A percentile compares a stretch with the other conserved stretches of the same genome.
phyloP scores from a whole-genome alignment of 2,329 filamentous ascomycete genomes.

The Penicillium sp. region DNA sequence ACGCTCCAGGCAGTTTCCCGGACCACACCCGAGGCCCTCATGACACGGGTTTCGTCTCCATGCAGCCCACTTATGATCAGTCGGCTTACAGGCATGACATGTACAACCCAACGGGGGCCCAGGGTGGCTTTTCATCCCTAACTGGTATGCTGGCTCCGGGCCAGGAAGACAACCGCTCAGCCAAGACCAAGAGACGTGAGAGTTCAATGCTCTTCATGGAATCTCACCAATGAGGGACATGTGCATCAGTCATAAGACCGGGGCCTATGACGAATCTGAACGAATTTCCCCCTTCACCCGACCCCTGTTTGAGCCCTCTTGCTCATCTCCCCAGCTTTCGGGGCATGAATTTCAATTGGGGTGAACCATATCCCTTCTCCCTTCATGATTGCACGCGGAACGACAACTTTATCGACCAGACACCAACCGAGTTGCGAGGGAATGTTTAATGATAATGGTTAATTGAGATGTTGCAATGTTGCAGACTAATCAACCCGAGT shows the following conservation, averaged over 20 bases:
- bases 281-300: too few relatives aligned
- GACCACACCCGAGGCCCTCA: slow-evolving; percentile 30
- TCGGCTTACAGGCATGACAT: slow-evolving; percentile 26
- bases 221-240: slow-evolving; percentile 5
- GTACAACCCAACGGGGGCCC: slow-evolving; percentile 21
- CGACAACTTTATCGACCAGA: slow-evolving; percentile 26
- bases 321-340: too few relatives aligned
- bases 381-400: slow-evolving; percentile 16
- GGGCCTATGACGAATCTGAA: too few relatives aligned
- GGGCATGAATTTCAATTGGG: too few relatives aligned
- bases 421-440: slow-evolving; percentile 16
- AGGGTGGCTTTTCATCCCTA: slow-evolving; percentile 24
- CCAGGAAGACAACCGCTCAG: slow-evolving; percentile 30
- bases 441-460: slow-evolving; percentile 35
- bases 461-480: slow-evolving; percentile 22
- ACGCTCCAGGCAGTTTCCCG: slow-evolving; percentile 21
- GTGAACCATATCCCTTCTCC: slow-evolving; percentile 10
- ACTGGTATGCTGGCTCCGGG: slow-evolving; percentile 40
- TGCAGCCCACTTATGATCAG: slow-evolving; percentile 48
- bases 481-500: slow-evolving; percentile 4
- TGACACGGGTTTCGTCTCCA: slow-evolving; percentile 49
- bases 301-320: too few relatives aligned
- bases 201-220: slow-evolving; percentile 47
- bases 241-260: too few relatives aligned
- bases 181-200: slow-evolving; percentile 45